phyloP scores from a whole-genome alignment of 2,329 filamentous ascomycete species.

The Alternaria ethzedia region DNA sequence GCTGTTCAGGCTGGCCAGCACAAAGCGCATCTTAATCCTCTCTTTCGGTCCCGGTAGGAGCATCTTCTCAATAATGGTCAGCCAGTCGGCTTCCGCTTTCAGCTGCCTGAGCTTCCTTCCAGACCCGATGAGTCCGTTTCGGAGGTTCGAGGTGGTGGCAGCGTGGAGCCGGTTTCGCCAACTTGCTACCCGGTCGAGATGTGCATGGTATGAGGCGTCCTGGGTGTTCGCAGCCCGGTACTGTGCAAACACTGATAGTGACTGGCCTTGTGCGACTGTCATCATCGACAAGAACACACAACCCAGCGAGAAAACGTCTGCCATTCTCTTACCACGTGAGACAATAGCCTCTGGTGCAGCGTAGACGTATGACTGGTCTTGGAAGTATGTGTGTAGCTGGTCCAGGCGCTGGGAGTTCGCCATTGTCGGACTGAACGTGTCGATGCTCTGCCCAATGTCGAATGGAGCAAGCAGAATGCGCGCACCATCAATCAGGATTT shows the following conservation, averaged over 20 bases:
- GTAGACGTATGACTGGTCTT: conserved; percentile 47
- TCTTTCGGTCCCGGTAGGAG: conserved; percentile 40
- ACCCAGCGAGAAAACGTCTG: conserved; percentile 50
- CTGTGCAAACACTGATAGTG: conserved; percentile 40
- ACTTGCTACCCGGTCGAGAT: conserved; percentile 45
- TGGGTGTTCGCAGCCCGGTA: conserved; percentile 44
- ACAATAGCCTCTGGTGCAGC: conserved; percentile 48
- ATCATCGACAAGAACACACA: conserved; percentile 50
- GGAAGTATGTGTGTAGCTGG: conserved; percentile 39
- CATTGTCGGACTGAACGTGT: conserved; percentile 37
- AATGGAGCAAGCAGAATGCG: conserved; percentile 47
- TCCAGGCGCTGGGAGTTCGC: conserved; percentile 38
- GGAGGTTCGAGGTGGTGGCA: conserved; percentile 37
- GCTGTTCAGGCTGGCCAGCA: conserved; percentile 37
- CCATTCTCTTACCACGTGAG: conserved; percentile 45
- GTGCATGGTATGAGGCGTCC: conserved; percentile 49
- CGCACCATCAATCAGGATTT: conserved; percentile 47
- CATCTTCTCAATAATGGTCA: conserved; percentile 48
- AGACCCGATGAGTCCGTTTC: conserved; percentile 37
- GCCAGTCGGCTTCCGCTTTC: conserved; percentile 42
- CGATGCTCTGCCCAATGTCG: conserved; percentile 40
- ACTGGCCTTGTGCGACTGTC: conserved; percentile 46
- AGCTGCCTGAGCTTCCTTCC: conserved; percentile 42
- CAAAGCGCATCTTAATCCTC: conserved; percentile 42
- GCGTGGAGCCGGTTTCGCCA: conserved; percentile 43